Percentiles rank a stretch among this genome's conserved stretches.
Conservation (phyloP, 2,329 filamentous ascomycete genomes). For the Xylaria sp. region DNA sequence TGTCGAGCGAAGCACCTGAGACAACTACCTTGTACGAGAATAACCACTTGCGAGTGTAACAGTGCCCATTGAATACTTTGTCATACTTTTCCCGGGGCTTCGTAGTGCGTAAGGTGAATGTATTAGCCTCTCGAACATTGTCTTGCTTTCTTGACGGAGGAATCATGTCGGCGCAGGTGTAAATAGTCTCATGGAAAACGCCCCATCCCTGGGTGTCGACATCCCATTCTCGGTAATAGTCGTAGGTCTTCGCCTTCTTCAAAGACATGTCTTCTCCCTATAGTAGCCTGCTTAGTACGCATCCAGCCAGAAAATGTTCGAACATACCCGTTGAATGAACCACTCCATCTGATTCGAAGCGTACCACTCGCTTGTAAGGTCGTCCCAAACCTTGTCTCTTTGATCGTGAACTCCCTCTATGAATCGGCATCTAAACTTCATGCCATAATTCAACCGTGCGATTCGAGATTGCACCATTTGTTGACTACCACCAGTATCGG, state of each 20-base stretch:
- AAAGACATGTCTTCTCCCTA: conserved; percentile 17
- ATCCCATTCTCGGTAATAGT: not conserved
- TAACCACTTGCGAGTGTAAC: not conserved
- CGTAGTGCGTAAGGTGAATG: not conserved
- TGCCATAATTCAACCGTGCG: conserved; percentile 13
- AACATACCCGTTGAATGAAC: conserved; percentile 14
- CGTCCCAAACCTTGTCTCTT: not conserved
- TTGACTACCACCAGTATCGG: not conserved
- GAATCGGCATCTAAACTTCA: accelerated
- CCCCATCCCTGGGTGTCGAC: not conserved
- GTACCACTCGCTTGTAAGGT: not conserved
- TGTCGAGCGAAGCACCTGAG: conserved; percentile 13
- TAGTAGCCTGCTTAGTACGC: not conserved
- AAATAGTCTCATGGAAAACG: not conserved
- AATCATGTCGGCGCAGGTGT: not conserved
- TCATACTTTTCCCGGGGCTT: not conserved
- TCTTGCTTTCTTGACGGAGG: conserved; percentile 7
- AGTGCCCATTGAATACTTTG: accelerated
- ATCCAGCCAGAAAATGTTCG: too few relatives aligned
- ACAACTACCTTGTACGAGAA: not conserved
- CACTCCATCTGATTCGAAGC: conserved; percentile 3
- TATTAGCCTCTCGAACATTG: not conserved
- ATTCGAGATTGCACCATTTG: conserved; percentile 3
- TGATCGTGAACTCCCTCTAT: not conserved
- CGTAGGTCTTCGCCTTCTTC: not conserved